Conservation (phyloP, 148 eudicot species). For the Fagopyrum tataricum region DNA sequence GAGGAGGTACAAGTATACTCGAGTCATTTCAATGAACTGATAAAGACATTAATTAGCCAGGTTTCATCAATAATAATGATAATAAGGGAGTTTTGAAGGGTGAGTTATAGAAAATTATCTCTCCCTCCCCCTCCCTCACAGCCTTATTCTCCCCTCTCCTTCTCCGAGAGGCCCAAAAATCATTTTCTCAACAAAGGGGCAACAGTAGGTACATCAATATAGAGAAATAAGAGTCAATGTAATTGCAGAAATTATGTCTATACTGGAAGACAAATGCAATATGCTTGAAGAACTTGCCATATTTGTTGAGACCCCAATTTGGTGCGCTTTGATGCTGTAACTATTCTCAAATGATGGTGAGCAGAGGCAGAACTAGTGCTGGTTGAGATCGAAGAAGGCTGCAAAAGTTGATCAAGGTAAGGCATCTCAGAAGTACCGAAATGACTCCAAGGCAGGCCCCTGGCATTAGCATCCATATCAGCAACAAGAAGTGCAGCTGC, state of each 20-base stretch:
- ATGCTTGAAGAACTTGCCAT: conserved; percentile 47
- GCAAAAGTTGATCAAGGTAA: conserved; percentile 89
- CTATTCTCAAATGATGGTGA: conserved; percentile 83
- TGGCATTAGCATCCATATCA: conserved; percentile 72
- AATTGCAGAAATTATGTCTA: not conserved
- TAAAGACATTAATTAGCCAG: not conserved
- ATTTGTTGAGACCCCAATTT: conserved; percentile 67
- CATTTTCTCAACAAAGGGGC: not conserved
- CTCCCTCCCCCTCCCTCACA: not conserved
- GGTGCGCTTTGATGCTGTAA: conserved; percentile 81
- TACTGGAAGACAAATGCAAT: not conserved
- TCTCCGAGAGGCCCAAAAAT: not conserved
- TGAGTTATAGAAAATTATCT: not conserved
- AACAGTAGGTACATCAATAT: not conserved
- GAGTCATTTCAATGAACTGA: not conserved
- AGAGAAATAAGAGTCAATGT: not conserved
- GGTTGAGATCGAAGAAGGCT: conserved; percentile 80
- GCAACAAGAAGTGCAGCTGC: conserved; percentile 92
- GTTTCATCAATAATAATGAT: too few species aligned
- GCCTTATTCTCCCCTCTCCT: not conserved
- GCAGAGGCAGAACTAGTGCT: conserved; percentile 76
- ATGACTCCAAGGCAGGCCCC: conserved; percentile 70
- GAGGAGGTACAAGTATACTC: not conserved
- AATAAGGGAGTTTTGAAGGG: not conserved
- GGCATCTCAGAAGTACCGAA: conserved; percentile 94